These are phyloP conservation scores for Penicillium verhagenii DNA, from an alignment of 495 filamentous ascomycete species.

Conservation along the genomic window DNA sequence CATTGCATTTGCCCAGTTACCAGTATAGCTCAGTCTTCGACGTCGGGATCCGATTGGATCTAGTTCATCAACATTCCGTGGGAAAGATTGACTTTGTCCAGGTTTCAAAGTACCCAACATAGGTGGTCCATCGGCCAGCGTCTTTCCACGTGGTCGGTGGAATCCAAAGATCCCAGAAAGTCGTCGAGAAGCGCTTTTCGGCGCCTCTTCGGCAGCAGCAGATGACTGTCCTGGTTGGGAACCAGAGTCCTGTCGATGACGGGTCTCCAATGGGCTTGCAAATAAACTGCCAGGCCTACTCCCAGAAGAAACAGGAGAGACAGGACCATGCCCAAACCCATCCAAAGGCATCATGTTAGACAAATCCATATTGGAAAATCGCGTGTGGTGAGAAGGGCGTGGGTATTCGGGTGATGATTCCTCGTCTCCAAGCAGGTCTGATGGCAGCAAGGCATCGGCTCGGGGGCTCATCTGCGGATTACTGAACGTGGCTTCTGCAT, in stretches of 20 bases:
- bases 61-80: constrained; percentile 63
- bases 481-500: constrained; percentile 50
- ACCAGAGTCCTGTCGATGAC: constrained; percentile 51
- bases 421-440: constrained; percentile 75
- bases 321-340: constrained; percentile 51
- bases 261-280: constrained; percentile 64
- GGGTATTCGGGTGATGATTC: constrained; percentile 59
- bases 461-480: constrained; percentile 79
- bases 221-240: constrained; percentile 34
- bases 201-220: constrained; percentile 40
- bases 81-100: constrained; percentile 81
- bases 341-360: constrained; percentile 33
- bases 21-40: constrained; percentile 61
- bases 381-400: constrained; percentile 35
- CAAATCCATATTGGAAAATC: constrained; percentile 40
- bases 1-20: constrained; percentile 60
- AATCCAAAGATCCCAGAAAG: constrained; percentile 65
- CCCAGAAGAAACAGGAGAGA: constrained; percentile 69
- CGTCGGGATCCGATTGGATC: constrained; percentile 67
- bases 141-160: constrained; percentile 70
- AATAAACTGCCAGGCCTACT: constrained; percentile 62
- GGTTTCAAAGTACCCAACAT: constrained; percentile 71
- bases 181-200: constrained; percentile 51
- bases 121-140: constrained; percentile 64
- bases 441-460: constrained; percentile 73